Evolutionary conservation across 2,329 filamentous ascomycete species (phyloP).

Genomic region (Colletotrichum incanum): DNA sequence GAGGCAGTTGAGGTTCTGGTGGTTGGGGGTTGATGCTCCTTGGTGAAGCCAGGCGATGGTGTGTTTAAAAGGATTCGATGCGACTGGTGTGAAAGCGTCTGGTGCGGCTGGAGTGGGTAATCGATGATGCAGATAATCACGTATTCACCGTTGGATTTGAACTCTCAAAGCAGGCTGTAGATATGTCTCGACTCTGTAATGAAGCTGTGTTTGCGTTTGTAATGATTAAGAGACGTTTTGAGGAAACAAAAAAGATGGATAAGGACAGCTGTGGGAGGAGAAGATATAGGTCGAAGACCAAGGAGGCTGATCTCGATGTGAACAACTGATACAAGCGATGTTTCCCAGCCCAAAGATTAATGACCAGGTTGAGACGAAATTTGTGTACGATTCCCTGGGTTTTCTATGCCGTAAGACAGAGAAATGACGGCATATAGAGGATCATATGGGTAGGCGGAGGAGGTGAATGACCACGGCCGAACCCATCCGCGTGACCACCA

Average conservation of each 20-base stretch:
- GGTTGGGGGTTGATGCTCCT: not conserved
- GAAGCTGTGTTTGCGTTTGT: no score
- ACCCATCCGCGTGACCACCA: constrained; percentile 17
- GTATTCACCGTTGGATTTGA: not conserved
- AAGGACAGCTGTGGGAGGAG: not conserved
- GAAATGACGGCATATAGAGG: not conserved
- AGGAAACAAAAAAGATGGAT: not conserved
- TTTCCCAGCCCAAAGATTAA: not conserved
- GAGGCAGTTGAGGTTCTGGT: not conserved
- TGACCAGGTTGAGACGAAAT: not conserved
- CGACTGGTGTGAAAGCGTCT: not conserved
- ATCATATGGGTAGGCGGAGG: constrained; percentile 12
- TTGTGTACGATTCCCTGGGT: not conserved
- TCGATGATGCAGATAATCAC: not conserved
- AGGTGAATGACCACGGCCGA: constrained; percentile 10
- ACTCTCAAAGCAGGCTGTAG: not conserved
- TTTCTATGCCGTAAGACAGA: not conserved
- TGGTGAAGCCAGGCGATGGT: not conserved
- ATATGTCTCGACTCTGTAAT: not conserved
- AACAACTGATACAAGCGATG: not conserved
- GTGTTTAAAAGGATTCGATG: not conserved
- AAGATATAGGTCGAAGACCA: not conserved
- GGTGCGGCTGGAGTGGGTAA: not conserved
- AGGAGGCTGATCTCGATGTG: constrained; percentile 2
- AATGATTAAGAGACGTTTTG: not conserved